Evolutionary conservation across 768 basidiomycete genomes (phyloP), one percentile per base, ranked within the genome.

Genomic region (Leccinum rimulosum): DNA sequence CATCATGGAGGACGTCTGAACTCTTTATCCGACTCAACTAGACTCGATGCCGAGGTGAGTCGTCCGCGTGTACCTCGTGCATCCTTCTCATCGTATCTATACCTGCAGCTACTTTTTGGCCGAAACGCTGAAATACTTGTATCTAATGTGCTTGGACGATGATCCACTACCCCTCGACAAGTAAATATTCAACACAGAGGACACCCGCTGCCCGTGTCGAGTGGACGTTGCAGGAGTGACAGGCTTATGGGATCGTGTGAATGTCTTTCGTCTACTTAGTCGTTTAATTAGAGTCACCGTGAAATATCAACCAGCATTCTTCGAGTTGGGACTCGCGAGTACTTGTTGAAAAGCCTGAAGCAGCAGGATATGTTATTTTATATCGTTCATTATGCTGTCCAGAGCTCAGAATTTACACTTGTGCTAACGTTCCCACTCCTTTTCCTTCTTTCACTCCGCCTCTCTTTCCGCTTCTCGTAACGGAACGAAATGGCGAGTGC

Each of bases 11-110:
- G 64, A 72, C 3, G 86, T 89, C 14, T 77, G 82, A 45, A 56
- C 61, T 10, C 55, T 69, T 1, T 69, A 76, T 22, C 76, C 79
- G 0, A 58, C 58, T 4, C 74, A 74, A 65, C 64, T 66, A 27
- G 79, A 91, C 54, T 76, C 76, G 43, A 90, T 91, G 87, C 89
- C 89, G 15, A 91, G 89, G 88, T 87, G 51, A 56, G 81, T 66
- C 8, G 40, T 40, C n/a, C 40, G 5, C 47, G 22, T 25, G 7
- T 48, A 25, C 47, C 11, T 48, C 22, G 47, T n/a, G 47, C 12
- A 48, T 14, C n/a, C 17, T 22, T 25, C 14, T 48, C 47, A 48
- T 25, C 25, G 5, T 6, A 19, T 17, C 45, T 8, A 3, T 11
- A 12, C 19, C 22, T 6, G 5, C 47, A 48, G 47, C 22, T 48